Evolutionary conservation across 768 basidiomycete genomes (phyloP), one percentile per base, ranked within the genome.

Genomic region (Pleurotus sapidus): DNA sequence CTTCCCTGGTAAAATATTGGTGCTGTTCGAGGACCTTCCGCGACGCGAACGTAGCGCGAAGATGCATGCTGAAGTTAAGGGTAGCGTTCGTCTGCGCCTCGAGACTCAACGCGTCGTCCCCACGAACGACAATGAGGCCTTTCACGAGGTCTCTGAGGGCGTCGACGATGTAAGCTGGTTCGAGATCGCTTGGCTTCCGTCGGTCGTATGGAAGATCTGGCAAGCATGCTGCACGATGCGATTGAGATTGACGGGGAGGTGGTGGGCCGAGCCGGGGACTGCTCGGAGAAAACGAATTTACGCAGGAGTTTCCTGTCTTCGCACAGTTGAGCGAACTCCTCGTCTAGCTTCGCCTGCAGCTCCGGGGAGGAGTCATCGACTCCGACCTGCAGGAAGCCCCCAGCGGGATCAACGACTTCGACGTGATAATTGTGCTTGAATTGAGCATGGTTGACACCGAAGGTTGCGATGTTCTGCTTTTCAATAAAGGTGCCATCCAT

Each of bases 121-220:
- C 96, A 46, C 91, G 90, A 15, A 98, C 88, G 20, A 98, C 83
- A 49, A 95, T 68, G 17, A 99, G 79, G 1, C 92, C 84, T 11
- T 86, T 82, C 43, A 81, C 76, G 17, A 98, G 77, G 18, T 84
- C 88, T 42, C 80, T 77, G 8, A 98, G 86, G 4, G 84, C 75
- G 58, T 91, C 87, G 60, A 97, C 83, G 62, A 98, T n/a, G n/a
- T n/a, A n/a, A n/a, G n/a, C n/a, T n/a, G n/a, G n/a, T n/a, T n/a
- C n/a, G n/a, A n/a, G n/a, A 68, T 99, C 95, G 64, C 88, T 93
- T 0, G 95, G 91, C 65, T 97, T 93, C 58, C 96, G 86, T 24
- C 84, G 80, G 72, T 98, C 95, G 66, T 93, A 62, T 95, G 93
- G 86, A 98, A 98, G 66, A 98, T 95, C 64, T 98, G 96, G 8